Evolutionary conservation across 2,329 filamentous ascomycete species (phyloP).

Genomic region (Apiospora koreana): DNA sequence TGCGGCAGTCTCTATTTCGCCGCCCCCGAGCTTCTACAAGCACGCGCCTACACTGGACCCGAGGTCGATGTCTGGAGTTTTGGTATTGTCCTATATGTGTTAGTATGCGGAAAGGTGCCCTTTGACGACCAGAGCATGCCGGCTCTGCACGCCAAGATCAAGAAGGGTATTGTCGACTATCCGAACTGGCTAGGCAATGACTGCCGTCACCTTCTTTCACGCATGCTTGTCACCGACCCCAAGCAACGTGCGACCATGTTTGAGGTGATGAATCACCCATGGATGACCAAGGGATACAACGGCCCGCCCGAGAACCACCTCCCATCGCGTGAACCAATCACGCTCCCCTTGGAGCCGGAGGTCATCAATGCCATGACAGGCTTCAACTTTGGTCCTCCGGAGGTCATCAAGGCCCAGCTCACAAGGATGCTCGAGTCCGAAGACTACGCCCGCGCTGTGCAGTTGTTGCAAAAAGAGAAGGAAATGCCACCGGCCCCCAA

Average conservation of each 20-base stretch:
- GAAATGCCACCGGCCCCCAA: slow-evolving; percentile 58
- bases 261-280: slow-evolving; percentile 93
- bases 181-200: slow-evolving; percentile 90
- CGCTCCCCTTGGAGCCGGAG: slow-evolving; percentile 77
- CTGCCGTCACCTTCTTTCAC: slow-evolving; percentile 87
- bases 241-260: slow-evolving; percentile 80
- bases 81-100: slow-evolving; percentile 93
- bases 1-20: slow-evolving; percentile 98
- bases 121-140: slow-evolving; percentile 99
- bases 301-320: slow-evolving; percentile 87
- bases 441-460: slow-evolving; percentile 87
- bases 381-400: slow-evolving; percentile 91
- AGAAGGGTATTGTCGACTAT: slow-evolving; percentile 94
- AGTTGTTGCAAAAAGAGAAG: slow-evolving; percentile 67
- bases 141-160: slow-evolving; percentile 96
- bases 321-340: slow-evolving; percentile 79
- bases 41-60: slow-evolving; percentile 90
- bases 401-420: slow-evolving; percentile 79
- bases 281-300: slow-evolving; percentile 92
- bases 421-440: slow-evolving; percentile 88
- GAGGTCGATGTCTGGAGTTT: slow-evolving; percentile 99
- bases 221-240: slow-evolving; percentile 95
- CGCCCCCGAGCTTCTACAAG: slow-evolving; percentile 90
- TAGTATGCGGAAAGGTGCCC: slow-evolving; percentile 96
- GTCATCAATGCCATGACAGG: slow-evolving; percentile 94